Conservation (phyloP, 1,284 basidiomycete genomes). For the Naganishia sp. region DNA sequence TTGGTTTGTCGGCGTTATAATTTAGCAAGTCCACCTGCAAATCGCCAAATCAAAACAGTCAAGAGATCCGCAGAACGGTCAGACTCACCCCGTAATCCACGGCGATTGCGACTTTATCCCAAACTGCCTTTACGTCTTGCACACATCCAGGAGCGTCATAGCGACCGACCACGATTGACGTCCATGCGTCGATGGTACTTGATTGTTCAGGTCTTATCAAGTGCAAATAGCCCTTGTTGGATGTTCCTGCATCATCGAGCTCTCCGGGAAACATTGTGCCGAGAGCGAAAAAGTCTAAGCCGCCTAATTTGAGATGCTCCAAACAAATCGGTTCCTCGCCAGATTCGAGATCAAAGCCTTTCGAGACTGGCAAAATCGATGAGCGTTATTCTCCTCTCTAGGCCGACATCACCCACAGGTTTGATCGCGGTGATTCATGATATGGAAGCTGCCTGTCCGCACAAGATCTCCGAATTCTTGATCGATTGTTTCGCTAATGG, state of each 20-base stretch:
- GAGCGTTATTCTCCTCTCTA: slow-evolving; percentile 35
- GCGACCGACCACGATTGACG: slow-evolving; percentile 32
- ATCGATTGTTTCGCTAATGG: slow-evolving; percentile 59
- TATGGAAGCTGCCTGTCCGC: slow-evolving; percentile 63
- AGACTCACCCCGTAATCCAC: slow-evolving; percentile 71
- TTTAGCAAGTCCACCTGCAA: slow-evolving; percentile 14
- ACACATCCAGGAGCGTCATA: slow-evolving; percentile 45
- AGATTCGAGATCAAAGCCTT: slow-evolving; percentile 29
- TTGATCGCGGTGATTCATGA: slow-evolving; percentile 68
- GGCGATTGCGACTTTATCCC: slow-evolving; percentile 60
- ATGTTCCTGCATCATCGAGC: slow-evolving; percentile 37
- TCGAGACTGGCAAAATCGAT: slow-evolving; percentile 19
- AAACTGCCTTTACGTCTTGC: slow-evolving; percentile 46
- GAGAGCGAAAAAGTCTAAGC: slow-evolving; percentile 44
- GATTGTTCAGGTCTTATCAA: slow-evolving; percentile 37
- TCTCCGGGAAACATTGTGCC: slow-evolving; percentile 48
- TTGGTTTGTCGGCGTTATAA: not conserved
- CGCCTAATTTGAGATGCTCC: slow-evolving; percentile 33
- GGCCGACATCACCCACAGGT: slow-evolving; percentile 58
- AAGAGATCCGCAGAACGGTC: not conserved
- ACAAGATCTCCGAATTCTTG: slow-evolving; percentile 61
- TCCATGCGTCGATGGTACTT: slow-evolving; percentile 36
- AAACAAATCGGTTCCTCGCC: slow-evolving; percentile 35
- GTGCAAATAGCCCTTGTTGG: slow-evolving; percentile 35
- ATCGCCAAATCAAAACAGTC: not conserved